A percentile compares a stretch with the other conserved stretches of the same genome.
Evolutionary conservation across 192 early-diverging fungal species (phyloP).

Genomic region (Rhizophagus clarus): DNA sequence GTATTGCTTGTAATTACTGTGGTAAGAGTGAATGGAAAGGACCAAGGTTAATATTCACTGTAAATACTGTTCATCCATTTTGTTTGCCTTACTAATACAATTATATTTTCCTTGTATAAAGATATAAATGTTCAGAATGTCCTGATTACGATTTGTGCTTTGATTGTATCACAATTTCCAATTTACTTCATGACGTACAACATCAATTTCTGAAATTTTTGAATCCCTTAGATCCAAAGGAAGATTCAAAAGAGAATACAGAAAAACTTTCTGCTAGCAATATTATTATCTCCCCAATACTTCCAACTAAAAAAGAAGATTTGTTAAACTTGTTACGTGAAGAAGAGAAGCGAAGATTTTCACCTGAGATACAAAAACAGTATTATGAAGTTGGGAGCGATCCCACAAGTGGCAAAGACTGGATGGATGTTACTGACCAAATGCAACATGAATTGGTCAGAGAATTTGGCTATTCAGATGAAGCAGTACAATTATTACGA

Average conservation of each 20-base stretch:
- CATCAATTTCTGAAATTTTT: constrained; percentile 17
- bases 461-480: constrained; percentile 29
- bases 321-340: constrained; percentile 20
- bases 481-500: constrained; percentile 27
- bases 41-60: constrained; percentile 7
- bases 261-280: neutral
- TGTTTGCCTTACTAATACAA: neutral
- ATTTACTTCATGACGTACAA: constrained; percentile 17
- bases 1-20: constrained; percentile 27
- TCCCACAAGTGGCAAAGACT: constrained; percentile 18
- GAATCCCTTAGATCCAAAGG: constrained; percentile 16
- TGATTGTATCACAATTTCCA: constrained; percentile 20
- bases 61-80: neutral
- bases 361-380: constrained; percentile 24
- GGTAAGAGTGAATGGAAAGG: constrained; percentile 31
- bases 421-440: constrained; percentile 30
- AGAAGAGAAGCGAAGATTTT: constrained; percentile 21
- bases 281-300: constrained; percentile 21
- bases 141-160: constrained; percentile 26
- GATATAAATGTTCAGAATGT: constrained; percentile 30
- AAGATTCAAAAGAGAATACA: neutral
- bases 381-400: constrained; percentile 22
- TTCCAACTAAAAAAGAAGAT: constrained; percentile 16
- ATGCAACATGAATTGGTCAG: constrained; percentile 24
- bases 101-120: neutral